Base-by-base conservation (phyloP, 139 green algal species). In the Desmodesmus armatus region DNA sequence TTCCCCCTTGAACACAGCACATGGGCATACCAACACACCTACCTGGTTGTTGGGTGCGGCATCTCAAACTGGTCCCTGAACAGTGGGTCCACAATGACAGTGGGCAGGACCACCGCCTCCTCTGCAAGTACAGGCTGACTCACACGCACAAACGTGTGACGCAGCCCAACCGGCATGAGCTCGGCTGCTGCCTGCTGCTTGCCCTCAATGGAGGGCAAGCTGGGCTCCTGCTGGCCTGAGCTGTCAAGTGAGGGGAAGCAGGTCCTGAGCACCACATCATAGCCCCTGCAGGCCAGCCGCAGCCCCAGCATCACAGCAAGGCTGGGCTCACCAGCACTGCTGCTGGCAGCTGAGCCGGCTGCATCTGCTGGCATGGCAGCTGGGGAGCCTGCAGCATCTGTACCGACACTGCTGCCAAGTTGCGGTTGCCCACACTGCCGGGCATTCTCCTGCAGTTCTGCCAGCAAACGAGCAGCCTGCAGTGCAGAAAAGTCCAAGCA, bases 41-140 rank as follows among this genome's bases (percentile, higher is more conserved):
- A 84, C 78, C 78, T 77, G 35, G 63, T 63, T 37, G 78, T 77
- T 3, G 44, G 7, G 44, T 75, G 60, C 2, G 47, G 44, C 33
- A 80, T 71, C 21, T 58, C 25, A 44, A 86, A 86, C 67, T 71
- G 66, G 19, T 80, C 80, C 33, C 47, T 40, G 80, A 86, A 86
- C 67, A 31, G 39, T 6, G 80, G 80, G 39, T 86, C 80, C 23
- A 85, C 69, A 23, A 86, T 13, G 4, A 86, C 27, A 7, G 47
- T 25, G 5, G 62, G 43, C 5, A 4, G 13, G 7, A 31, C 4
- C 35, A 19, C 31, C n/a, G n/a, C 31, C 49, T 67, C 51, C 23
- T 58, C 66, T 49, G 27, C 78, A 43, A 35, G 33, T 25, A 11
- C 80, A 33, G 80, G 80, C 71, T 86, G 67, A 27, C 41, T 15